These are phyloP conservation scores for Malassezia slooffiae DNA, from an alignment of 1,284 basidiomycete species.

Conservation along the genomic window DNA sequence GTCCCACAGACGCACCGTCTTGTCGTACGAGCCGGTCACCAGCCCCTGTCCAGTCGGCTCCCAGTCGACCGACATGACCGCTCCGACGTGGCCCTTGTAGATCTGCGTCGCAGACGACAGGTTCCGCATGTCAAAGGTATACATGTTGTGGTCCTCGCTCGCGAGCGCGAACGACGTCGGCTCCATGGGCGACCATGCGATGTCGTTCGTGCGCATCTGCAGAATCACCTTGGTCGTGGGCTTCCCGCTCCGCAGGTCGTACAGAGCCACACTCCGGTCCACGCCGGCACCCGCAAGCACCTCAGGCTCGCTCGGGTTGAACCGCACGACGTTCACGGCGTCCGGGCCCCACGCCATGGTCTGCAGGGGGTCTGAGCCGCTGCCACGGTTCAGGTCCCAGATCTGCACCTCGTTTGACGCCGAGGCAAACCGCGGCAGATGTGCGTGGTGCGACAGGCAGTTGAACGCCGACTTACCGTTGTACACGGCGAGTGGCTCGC, in stretches of 20 bases:
- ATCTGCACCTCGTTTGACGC: conserved; percentile 86
- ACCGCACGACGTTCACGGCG: conserved; percentile 74
- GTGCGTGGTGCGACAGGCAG: conserved; percentile 84
- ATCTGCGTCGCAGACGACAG: conserved; percentile 75
- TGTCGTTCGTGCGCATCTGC: conserved; percentile 58
- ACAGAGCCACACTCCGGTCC: conserved; percentile 87
- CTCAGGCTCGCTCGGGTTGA: conserved; percentile 86
- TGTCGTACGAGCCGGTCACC: conserved; percentile 90
- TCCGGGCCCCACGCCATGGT: conserved; percentile 53
- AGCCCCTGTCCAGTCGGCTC: conserved; percentile 86
- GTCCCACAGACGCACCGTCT: conserved; percentile 86
- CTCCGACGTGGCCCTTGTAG: conserved; percentile 93
- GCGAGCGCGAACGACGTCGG: conserved; percentile 82
- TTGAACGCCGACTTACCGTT: conserved; percentile 50
- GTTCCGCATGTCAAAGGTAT: conserved; percentile 91
- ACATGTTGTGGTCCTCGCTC: conserved; percentile 95
- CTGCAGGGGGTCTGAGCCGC: conserved; percentile 55
- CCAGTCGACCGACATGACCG: conserved; percentile 55
- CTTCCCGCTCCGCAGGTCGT: conserved; percentile 90
- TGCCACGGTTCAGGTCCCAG: conserved; percentile 81
- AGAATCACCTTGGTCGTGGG: conserved; percentile 75
- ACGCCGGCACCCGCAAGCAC: conserved; percentile 85
- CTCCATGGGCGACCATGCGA: conserved; percentile 90
- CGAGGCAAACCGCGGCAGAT: conserved; percentile 78
- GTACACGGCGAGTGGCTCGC: conserved; percentile 39